Evolutionary conservation across 176 grass and related monocot species (phyloP).

Genomic region (Triticum dicoccoides): DNA sequence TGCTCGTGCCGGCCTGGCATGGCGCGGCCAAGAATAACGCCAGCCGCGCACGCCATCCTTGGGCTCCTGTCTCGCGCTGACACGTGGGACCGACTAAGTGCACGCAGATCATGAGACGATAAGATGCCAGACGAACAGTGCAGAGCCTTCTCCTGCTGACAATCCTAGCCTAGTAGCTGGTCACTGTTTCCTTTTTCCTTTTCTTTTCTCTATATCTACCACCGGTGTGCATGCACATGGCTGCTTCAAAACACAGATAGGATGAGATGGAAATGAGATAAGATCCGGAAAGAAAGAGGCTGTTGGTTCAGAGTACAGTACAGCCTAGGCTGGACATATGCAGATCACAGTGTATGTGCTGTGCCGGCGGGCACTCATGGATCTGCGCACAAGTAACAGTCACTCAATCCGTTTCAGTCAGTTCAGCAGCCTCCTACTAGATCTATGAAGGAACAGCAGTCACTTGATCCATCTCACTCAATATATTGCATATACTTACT

Average conservation of each 20-base stretch:
- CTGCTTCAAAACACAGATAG: neutral
- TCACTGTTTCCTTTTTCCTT: neutral
- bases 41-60: neutral
- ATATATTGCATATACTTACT: neutral
- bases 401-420: neutral
- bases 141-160: neutral
- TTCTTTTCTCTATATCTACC: neutral
- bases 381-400: neutral
- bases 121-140: neutral
- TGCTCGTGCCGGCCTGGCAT: neutral
- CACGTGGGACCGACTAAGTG: neutral
- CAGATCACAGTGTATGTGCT: neutral
- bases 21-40: neutral
- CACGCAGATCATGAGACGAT: neutral
- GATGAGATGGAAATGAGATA: slow-evolving; percentile 10
- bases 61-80: neutral
- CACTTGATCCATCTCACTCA: neutral
- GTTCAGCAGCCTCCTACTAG: neutral
- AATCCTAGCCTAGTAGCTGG: slow-evolving; percentile 3
- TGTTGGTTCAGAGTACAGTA: slow-evolving; percentile 3
- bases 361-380: neutral
- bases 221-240: slow-evolving; percentile 15
- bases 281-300: neutral
- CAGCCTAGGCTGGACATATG: neutral
- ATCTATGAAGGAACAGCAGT: neutral